Percentiles rank a stretch among this genome's conserved stretches.
Conservation (phyloP, 352 stramenopile genomes). For the Phytophthora tubulina region DNA sequence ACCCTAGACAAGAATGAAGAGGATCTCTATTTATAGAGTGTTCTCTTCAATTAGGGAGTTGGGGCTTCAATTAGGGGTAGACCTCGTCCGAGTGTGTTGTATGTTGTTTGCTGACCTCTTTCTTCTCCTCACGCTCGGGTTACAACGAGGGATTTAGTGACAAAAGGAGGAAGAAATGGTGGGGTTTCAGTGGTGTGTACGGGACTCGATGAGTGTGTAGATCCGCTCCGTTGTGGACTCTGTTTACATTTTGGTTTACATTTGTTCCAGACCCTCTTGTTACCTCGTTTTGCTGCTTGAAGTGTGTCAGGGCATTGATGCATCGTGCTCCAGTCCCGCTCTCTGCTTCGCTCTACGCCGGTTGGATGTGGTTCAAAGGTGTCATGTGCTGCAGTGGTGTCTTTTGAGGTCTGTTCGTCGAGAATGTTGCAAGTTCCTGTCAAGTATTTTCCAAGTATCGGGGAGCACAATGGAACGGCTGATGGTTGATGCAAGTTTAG, state of each 20-base stretch:
- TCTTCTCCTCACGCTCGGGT: conserved; percentile 64
- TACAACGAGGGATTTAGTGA: neutral
- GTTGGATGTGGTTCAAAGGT: conserved; percentile 9
- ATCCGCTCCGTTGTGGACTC: conserved; percentile 26
- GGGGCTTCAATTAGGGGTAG: conserved; percentile 9
- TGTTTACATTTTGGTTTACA: conserved; percentile 23
- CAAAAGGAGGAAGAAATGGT: conserved; percentile 80
- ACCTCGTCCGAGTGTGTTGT: conserved; percentile 41
- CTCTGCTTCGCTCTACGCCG: conserved; percentile 27
- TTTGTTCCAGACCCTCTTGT: conserved; percentile 24
- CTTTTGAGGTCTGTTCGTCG: conserved; percentile 6
- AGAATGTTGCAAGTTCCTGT: conserved; percentile 13
- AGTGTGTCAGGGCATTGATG: conserved; percentile 28
- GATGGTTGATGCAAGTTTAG: conserved; percentile 16
- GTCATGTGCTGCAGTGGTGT: conserved; percentile 9
- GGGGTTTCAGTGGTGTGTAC: conserved; percentile 62
- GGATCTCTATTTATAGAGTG: neutral
- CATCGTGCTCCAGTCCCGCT: conserved; percentile 12
- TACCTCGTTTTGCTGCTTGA: conserved; percentile 30
- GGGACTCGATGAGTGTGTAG: conserved; percentile 23
- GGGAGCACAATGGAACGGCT: conserved; percentile 31
- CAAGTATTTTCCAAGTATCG: conserved; percentile 27
- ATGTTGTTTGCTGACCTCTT: conserved; percentile 82
- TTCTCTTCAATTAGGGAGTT: conserved; percentile 10
- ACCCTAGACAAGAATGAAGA: conserved; percentile 63